A percentile compares a stretch with the other conserved stretches of the same genome.
These are phyloP conservation scores for Davidsoniella australis DNA, from an alignment of 2,329 filamentous ascomycete species.

Conservation along the genomic window DNA sequence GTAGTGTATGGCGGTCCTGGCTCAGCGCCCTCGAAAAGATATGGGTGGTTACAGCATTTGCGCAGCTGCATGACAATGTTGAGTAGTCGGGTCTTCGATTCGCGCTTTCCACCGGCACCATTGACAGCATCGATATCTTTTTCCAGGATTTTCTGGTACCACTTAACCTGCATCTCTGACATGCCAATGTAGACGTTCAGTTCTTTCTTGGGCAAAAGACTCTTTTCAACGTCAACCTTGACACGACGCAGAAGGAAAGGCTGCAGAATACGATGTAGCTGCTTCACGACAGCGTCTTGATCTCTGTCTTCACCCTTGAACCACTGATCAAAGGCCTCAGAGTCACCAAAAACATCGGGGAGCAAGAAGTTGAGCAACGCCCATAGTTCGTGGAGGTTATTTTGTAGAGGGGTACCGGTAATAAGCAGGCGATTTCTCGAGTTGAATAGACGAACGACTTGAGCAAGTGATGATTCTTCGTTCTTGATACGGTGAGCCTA, in stretches of 20 bases:
- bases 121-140: constrained; percentile 99
- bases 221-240: constrained; percentile 97
- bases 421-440: constrained; percentile 90
- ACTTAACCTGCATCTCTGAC: constrained; percentile 98
- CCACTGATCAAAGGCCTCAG: constrained; percentile 95
- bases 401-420: constrained; percentile 90
- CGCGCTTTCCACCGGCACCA: constrained; percentile 84
- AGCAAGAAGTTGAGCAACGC: constrained; percentile 91
- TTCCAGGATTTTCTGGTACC: constrained; percentile 97
- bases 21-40: constrained; percentile 93
- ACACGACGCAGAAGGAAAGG: constrained; percentile 91
- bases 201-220: constrained; percentile 90
- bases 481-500: constrained; percentile 93
- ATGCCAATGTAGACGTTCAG: constrained; percentile 94
- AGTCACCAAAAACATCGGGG: constrained; percentile 95
- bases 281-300: constrained; percentile 88
- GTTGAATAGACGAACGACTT: constrained; percentile 91
- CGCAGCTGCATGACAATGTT: constrained; percentile 99
- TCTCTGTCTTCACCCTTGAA: constrained; percentile 82
- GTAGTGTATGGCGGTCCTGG: constrained; percentile 96
- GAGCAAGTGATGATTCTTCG: constrained; percentile 88
- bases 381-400: constrained; percentile 97
- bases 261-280: constrained; percentile 79
- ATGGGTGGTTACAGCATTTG: constrained; percentile 98
- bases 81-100: constrained; percentile 89